Evolutionary conservation across 1,284 basidiomycete species (phyloP).

Genomic region (Cystobasidiaceae sp.): DNA sequence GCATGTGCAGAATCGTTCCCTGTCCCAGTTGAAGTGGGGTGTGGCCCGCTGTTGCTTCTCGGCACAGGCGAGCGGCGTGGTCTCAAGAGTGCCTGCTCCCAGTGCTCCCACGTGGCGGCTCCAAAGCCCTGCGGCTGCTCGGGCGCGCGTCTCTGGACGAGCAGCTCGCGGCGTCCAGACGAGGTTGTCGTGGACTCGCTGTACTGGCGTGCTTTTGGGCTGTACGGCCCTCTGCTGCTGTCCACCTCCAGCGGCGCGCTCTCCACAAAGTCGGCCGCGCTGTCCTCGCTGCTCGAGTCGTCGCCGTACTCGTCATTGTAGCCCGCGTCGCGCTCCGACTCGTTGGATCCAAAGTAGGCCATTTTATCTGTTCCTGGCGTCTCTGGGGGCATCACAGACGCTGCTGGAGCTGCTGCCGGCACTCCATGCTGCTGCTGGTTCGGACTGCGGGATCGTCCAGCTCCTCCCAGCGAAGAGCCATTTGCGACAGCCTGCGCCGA

Average conservation of each 20-base stretch:
- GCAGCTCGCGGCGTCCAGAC: constrained; percentile 4
- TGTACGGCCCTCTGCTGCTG: background rate
- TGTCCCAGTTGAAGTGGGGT: no score
- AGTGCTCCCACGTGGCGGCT: constrained; percentile 7
- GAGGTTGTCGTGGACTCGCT: background rate
- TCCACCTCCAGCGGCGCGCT: background rate
- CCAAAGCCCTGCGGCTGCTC: constrained; percentile 12
- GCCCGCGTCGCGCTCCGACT: constrained; percentile 11
- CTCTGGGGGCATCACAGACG: background rate
- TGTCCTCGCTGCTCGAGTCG: constrained; percentile 26
- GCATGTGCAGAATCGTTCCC: no score
- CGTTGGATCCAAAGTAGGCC: constrained; percentile 29
- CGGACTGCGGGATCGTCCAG: background rate
- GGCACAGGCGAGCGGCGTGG: constrained; percentile 4
- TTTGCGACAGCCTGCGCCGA: background rate
- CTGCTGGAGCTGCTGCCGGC: background rate
- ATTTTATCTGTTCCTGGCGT: constrained; percentile 17
- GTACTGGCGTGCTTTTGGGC: no score
- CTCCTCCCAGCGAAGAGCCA: background rate
- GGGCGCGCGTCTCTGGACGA: constrained; percentile 4
- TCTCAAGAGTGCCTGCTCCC: constrained; percentile 22
- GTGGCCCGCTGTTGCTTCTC: background rate
- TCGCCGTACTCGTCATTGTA: constrained; percentile 21
- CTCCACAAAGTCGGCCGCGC: constrained; percentile 18
- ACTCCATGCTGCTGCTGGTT: background rate